Conservation (phyloP, 306 rosid species). For the Cicer bijugum region DNA sequence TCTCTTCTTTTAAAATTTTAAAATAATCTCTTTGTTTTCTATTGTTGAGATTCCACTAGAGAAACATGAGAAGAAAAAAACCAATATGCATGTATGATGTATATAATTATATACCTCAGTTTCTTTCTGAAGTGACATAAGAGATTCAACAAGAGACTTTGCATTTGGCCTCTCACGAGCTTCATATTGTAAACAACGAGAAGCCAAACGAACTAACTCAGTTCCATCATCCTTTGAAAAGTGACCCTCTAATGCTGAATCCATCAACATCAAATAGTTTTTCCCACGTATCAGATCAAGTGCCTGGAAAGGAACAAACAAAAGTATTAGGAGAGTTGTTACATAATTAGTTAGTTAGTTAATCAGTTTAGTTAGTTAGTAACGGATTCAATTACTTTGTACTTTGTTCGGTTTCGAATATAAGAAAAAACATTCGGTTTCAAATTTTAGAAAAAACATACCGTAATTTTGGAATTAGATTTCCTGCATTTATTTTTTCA, state of each 20-base stretch:
- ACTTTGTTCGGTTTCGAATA: too few species aligned
- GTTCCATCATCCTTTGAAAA: slow-evolving; percentile 98
- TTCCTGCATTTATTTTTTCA: too few species aligned
- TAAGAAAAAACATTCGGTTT: too few species aligned
- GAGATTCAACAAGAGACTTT: slow-evolving; percentile 81
- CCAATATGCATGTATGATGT: background rate
- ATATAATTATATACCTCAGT: slow-evolving; percentile 61
- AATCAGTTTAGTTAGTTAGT: too few species aligned
- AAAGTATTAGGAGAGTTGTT: background rate
- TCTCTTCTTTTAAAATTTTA: too few species aligned
- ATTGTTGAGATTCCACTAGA: too few species aligned
- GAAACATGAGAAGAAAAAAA: too few species aligned
- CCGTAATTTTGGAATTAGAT: too few species aligned
- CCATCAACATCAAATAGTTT: slow-evolving; percentile 94
- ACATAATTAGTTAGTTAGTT: too few species aligned
- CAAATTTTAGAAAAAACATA: too few species aligned
- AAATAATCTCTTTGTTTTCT: too few species aligned
- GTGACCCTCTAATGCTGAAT: slow-evolving; percentile 91
- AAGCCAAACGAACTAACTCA: slow-evolving; percentile 88
- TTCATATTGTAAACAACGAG: slow-evolving; percentile 93
- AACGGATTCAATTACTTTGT: too few species aligned
- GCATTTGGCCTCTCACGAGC: slow-evolving; percentile 98
- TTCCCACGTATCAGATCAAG: slow-evolving; percentile 92
- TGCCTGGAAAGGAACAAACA: slow-evolving; percentile 60
- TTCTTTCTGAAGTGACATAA: slow-evolving; percentile 85